Base-by-base conservation (phyloP, 768 basidiomycete species). In the Mycena haematopus region DNA sequence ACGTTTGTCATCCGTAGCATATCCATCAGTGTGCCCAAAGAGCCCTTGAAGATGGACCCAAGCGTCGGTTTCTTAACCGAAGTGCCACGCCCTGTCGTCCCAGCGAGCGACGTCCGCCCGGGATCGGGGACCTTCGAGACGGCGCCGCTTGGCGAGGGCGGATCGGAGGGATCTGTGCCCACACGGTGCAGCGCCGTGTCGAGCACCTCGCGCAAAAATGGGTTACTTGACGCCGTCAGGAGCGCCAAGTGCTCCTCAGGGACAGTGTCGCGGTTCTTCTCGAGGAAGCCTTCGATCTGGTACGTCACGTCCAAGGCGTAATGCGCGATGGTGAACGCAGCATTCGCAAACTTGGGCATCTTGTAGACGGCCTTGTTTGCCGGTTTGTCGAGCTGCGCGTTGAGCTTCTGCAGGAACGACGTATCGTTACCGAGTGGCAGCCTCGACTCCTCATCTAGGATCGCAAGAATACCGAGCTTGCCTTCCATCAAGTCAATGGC, bases 401-500 rank as follows among this genome's bases (percentile, higher is more conserved):
- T 87, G 24, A 99, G 83, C 73, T 99, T 99, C 74, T 93, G 92
- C 33, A 98, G 82, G 78, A 99, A 94, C 9, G 96, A 95, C 6
- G 87, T 77, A 73, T 99, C 97, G 42, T 88, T 95, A 24, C 97
- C 97, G 1, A 96, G 77, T 1, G 96, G 97, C 56, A 99, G 78
- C 61, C 97, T 93, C 15, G 97, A 99, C 77, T 99, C 97, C 78
- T 99, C 97, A 71, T 99, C 97, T 45, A 99, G 82, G 15, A 99
- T 82, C 6, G 96, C 88, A 51, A 99, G 82, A 42, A 99, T 92
- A 60, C 97, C 97, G 62, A 99, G 87, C 74, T 90, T 98, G 66
- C 96, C 94, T 79, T 99, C 97, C 72, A 99, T 98, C 64, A 97
- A 88, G 73, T 99, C 94, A 76, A 99, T 99, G 74, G 96, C 97